Conservation (phyloP, 139 green algal genomes). For the Picochlorum sp. region DNA sequence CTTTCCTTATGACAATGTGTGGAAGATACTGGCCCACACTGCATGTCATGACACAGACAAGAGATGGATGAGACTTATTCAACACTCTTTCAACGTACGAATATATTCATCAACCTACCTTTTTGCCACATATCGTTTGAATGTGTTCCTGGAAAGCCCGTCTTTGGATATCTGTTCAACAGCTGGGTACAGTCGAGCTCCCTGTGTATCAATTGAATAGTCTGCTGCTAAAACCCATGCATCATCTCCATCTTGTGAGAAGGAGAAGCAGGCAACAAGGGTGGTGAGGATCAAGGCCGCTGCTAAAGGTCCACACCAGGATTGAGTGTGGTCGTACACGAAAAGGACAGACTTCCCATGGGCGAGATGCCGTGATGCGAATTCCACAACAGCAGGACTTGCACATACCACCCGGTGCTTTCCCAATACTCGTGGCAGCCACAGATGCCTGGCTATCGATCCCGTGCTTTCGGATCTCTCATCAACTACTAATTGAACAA, state of each 20-base stretch:
- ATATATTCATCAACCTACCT: no score
- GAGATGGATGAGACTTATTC: no score
- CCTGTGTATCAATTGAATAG: not conserved
- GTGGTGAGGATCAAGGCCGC: not conserved
- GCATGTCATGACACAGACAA: not conserved
- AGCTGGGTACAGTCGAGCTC: not conserved
- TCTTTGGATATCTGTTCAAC: not conserved
- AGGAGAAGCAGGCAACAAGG: no score
- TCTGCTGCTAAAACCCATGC: no score
- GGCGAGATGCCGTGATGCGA: constrained; percentile 31
- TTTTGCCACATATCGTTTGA: constrained; percentile 2
- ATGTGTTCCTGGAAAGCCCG: constrained; percentile 18
- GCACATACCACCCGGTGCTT: constrained; percentile 18
- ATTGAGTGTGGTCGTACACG: not conserved
- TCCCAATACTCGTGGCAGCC: not conserved
- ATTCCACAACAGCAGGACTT: constrained; percentile 34
- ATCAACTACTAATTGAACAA: not conserved
- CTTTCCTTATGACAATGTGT: constrained; percentile 35
- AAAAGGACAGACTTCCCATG: not conserved
- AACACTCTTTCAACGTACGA: no score
- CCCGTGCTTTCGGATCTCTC: not conserved
- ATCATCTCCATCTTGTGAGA: no score
- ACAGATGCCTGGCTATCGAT: no score
- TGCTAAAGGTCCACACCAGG: not conserved
- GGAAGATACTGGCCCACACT: constrained; percentile 43